Conservation (phyloP, 202 grass and related monocot species). For the Saccharum hybrid region DNA sequence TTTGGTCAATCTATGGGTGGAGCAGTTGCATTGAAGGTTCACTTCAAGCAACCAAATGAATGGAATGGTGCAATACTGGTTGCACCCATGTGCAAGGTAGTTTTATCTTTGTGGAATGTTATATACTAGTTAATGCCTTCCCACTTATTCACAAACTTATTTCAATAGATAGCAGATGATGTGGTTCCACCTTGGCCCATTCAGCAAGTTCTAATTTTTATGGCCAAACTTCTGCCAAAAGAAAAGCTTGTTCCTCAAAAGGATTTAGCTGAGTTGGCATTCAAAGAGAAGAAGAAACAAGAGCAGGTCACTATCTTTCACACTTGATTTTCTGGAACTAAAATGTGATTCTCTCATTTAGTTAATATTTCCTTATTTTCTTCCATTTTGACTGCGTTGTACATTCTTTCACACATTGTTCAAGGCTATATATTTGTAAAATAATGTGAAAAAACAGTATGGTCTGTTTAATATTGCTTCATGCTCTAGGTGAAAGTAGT, state of each 20-base stretch:
- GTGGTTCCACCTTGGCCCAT: constrained; percentile 84
- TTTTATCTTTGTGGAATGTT: background rate
- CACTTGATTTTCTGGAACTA: constrained; percentile 25
- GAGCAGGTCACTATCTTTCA: constrained; percentile 61
- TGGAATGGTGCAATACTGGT: constrained; percentile 94
- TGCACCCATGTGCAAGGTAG: constrained; percentile 99
- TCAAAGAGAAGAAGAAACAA: constrained; percentile 73
- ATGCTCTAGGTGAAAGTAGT: background rate
- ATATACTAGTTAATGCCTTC: constrained; percentile 2
- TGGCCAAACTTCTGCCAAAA: constrained; percentile 76
- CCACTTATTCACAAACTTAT: constrained; percentile 24
- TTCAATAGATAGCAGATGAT: constrained; percentile 79
- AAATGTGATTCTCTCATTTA: constrained; percentile 8
- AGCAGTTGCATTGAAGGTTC: constrained; percentile 88
- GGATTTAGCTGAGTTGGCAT: constrained; percentile 83
- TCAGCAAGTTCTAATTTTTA: constrained; percentile 74
- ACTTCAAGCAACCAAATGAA: constrained; percentile 84
- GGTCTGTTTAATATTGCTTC: constrained; percentile 26
- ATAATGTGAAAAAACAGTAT: background rate
- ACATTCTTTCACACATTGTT: constrained; percentile 12
- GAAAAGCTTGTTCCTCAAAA: constrained; percentile 89
- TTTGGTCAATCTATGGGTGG: constrained; percentile 98
- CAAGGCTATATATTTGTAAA: background rate
- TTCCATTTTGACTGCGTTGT: background rate
- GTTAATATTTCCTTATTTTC: constrained; percentile 7